Evolutionary conservation across 129 eudicot genomes (phyloP), one percentile per base, ranked within the genome.

Genomic region (Flaveria robusta): DNA sequence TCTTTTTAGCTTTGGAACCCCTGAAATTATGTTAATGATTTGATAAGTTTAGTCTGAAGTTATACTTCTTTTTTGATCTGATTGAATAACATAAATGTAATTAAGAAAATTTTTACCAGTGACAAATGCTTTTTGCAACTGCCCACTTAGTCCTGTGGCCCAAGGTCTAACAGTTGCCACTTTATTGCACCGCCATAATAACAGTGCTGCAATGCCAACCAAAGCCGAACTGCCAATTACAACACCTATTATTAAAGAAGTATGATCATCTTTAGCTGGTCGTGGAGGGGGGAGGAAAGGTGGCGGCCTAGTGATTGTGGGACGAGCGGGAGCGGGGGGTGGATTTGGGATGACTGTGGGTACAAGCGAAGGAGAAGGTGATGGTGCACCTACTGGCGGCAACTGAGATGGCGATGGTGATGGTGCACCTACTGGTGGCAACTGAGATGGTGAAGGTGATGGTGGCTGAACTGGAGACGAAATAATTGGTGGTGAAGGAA

Each of bases 91-190:
- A 26, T 12, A 50, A 24, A 74, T 18, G n/a, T 26, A 1, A 8
- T 31, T 71, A 4, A 64, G 11, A 13, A 50, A 70, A 47, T 26
- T 26, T 26, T 77, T 87, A 91, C 99, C 99, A 0, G 93, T 85
- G 51, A 94, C 92, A 82, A 94, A 85, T 5, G 97, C 97, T 82
- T 83, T 91, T 82, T 89, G 96, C 43, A 94, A 86, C 79, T 89
- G 99, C 64, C 96, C 96, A 68, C 97, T 94, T 72, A 94, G 87
- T 69, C 97, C 99, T 9, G 96, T 88, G 46, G 89, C 88, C 93
- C 98, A 88, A 42, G 97, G 96, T 77, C 84, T 85, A 71, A 91
- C 89, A 31, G 85, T 82, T 31, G 91, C 84, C 16, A 86, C 90
- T 71, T 84, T 91, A 60, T 81, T 86, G 22, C 86, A 67, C 65